phyloP scores from a whole-genome alignment of 148 eudicot genomes.

The Nepenthes mirabilis region DNA sequence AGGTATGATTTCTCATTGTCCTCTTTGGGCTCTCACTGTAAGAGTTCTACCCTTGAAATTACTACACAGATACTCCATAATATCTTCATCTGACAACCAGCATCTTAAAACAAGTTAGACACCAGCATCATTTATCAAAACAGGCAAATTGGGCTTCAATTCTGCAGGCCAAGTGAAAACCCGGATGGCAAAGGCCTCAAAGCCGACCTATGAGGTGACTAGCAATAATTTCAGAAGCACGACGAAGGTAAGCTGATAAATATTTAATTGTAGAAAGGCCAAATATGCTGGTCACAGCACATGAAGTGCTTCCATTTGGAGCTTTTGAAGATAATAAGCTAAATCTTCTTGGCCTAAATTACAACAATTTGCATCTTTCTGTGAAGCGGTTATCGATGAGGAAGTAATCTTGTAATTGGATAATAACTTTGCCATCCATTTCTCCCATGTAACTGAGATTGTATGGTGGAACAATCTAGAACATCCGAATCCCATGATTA shows the following conservation, averaged over 20 bases:
- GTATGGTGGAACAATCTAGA: not conserved
- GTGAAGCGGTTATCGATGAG: constrained; percentile 41
- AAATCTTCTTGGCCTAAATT: constrained; percentile 15
- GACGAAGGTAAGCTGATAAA: constrained; percentile 77
- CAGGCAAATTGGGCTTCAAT: constrained; percentile 32
- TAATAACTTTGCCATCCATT: not conserved
- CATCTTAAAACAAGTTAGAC: constrained; percentile 44
- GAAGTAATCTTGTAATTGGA: constrained; percentile 21
- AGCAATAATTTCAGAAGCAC: constrained; percentile 62
- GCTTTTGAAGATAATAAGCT: constrained; percentile 28
- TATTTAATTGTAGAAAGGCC: constrained; percentile 34
- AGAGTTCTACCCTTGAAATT: constrained; percentile 35
- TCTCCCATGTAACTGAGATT: constrained; percentile 3
- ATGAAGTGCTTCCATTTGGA: constrained; percentile 20
- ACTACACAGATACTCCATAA: constrained; percentile 31
- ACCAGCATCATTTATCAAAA: constrained; percentile 69
- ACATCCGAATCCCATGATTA: not conserved
- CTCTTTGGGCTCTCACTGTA: constrained; percentile 22
- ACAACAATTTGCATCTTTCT: constrained; percentile 16
- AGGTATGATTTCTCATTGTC: constrained; percentile 33
- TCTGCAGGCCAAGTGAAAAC: constrained; percentile 57
- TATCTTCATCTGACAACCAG: constrained; percentile 22
- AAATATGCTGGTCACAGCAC: constrained; percentile 25
- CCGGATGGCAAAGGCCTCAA: constrained; percentile 60
- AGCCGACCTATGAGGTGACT: constrained; percentile 47